These are phyloP conservation scores for Corinectria fuckeliana DNA, from an alignment of 2,329 filamentous ascomycete species.

Conservation along the genomic window DNA sequence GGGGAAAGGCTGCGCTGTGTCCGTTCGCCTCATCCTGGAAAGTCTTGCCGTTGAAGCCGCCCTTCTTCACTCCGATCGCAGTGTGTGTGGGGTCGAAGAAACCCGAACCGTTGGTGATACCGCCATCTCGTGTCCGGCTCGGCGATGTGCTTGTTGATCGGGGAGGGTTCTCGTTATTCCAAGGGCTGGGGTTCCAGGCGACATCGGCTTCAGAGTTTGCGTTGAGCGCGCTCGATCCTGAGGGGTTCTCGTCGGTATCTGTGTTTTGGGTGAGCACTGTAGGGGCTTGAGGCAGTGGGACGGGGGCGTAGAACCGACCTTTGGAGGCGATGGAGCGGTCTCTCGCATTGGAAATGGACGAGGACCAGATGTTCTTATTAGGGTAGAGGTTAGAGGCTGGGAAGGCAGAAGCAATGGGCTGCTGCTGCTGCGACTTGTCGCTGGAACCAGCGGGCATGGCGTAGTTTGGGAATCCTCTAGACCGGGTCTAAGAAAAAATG, in stretches of 20 bases:
- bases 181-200: conserved; percentile 64
- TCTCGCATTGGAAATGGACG: conserved; percentile 52
- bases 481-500: conserved; percentile 41
- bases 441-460: conserved; percentile 44
- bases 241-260: conserved; percentile 53
- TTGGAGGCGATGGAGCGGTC: conserved; percentile 48
- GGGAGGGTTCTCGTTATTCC: conserved; percentile 58
- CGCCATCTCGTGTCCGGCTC: conserved; percentile 57
- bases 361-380: conserved; percentile 48
- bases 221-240: conserved; percentile 73
- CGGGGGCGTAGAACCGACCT: conserved; percentile 49
- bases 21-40: conserved; percentile 35
- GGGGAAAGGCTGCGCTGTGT: conserved; percentile 35
- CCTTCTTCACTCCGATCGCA: conserved; percentile 50
- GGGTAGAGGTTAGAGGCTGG: conserved; percentile 45
- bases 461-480: conserved; percentile 49
- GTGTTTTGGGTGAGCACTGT: conserved; percentile 22
- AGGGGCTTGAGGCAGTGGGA: not conserved
- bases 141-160: conserved; percentile 64
- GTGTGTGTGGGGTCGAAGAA: conserved; percentile 55
- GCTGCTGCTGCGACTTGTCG: conserved; percentile 43
- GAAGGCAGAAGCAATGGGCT: conserved; percentile 47
- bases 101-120: conserved; percentile 51
- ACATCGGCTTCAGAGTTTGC: conserved; percentile 72
- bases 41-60: conserved; percentile 30